Conservation (phyloP, 2,329 filamentous ascomycete genomes). For the Alternaria metachromatica region DNA sequence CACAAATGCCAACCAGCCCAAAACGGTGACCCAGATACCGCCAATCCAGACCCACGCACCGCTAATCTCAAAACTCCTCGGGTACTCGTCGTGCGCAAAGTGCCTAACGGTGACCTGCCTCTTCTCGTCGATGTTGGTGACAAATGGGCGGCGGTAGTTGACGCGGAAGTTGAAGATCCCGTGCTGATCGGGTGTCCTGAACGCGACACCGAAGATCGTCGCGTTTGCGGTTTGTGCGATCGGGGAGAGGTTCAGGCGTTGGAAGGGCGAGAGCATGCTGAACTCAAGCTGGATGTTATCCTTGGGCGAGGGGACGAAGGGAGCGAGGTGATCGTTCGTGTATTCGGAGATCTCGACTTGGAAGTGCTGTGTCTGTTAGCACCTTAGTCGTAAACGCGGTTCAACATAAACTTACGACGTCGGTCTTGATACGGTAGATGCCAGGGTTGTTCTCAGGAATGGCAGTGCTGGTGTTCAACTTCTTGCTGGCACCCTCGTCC, state of each 20-base stretch:
- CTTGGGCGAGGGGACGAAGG: constrained; percentile 71
- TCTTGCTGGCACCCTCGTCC: constrained; percentile 60
- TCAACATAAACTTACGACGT: constrained; percentile 73
- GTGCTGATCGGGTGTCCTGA: constrained; percentile 92
- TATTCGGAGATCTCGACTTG: constrained; percentile 90
- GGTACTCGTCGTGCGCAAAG: constrained; percentile 97
- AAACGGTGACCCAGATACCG: constrained; percentile 82
- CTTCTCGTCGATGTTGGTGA: constrained; percentile 91
- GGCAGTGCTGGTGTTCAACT: constrained; percentile 45
- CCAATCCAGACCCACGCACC: constrained; percentile 95
- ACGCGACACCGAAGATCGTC: constrained; percentile 75
- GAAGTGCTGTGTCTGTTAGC: constrained; percentile 67
- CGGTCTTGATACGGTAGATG: constrained; percentile 95
- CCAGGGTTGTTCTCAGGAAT: constrained; percentile 71
- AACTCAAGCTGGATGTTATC: constrained; percentile 94
- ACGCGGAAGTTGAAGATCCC: constrained; percentile 98
- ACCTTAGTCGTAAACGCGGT: neutral
- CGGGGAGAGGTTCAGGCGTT: constrained; percentile 77
- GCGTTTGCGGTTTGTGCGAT: constrained; percentile 66
- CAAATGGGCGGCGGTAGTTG: constrained; percentile 95
- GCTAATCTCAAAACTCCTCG: constrained; percentile 85
- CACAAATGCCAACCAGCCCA: constrained; percentile 85
- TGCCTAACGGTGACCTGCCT: constrained; percentile 92
- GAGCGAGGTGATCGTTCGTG: constrained; percentile 72
- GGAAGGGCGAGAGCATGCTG: constrained; percentile 97